Conservation (phyloP, 805 yeast species). For the Sugiyamaella qingdaonensis region DNA sequence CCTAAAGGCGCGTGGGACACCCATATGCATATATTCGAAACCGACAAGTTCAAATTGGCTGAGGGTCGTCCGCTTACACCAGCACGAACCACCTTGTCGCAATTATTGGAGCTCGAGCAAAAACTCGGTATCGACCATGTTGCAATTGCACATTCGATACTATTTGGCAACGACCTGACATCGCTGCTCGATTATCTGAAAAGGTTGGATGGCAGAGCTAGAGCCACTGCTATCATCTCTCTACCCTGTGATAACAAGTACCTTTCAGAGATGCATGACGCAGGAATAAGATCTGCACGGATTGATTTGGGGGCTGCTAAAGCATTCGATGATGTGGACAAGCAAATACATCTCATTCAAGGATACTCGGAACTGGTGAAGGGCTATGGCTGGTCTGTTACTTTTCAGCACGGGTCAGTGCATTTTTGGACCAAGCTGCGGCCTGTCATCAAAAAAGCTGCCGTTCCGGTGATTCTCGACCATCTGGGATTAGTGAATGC, state of each 20-base stretch:
- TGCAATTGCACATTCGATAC: neutral
- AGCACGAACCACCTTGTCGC: neutral
- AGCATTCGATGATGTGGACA: neutral
- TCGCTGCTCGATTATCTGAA: constrained; percentile 1
- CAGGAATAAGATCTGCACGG: constrained; percentile 4
- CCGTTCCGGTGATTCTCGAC: constrained; percentile 5
- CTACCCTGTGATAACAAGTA: neutral
- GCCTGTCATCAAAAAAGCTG: neutral
- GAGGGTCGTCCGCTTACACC: neutral
- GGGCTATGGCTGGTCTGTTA: constrained; percentile 5
- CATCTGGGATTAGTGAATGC: constrained; percentile 1
- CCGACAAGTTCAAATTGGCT: neutral
- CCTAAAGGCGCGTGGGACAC: constrained; percentile 7
- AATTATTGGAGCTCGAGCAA: neutral
- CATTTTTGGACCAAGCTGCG: neutral
- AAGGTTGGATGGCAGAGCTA: neutral
- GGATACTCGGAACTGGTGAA: neutral
- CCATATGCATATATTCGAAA: constrained; percentile 5
- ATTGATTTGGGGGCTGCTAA: neutral
- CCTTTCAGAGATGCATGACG: constrained; percentile 2
- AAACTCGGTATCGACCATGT: neutral
- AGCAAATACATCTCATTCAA: neutral
- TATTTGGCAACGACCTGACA: neutral
- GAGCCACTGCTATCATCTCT: neutral
- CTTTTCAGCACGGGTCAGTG: too few species aligned